phyloP scores from a whole-genome alignment of 2,329 filamentous ascomycete genomes.

The Colletotrichum gigasporum region DNA sequence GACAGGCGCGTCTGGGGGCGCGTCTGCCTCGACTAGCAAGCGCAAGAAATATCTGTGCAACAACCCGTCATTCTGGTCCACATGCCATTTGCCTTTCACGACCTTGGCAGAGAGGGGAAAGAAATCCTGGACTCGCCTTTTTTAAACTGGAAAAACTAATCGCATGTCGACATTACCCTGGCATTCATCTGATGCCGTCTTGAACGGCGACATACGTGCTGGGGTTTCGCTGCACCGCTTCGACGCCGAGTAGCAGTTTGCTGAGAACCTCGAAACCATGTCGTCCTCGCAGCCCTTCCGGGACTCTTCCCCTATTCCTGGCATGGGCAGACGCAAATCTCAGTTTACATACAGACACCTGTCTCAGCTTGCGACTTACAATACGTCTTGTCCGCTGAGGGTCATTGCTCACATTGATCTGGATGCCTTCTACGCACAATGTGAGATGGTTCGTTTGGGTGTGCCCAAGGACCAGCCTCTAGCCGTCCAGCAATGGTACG shows the following conservation, averaged over 20 bases:
- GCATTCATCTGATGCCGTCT: too few relatives aligned
- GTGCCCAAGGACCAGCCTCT: constrained; percentile 80
- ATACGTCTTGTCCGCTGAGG: constrained; percentile 79
- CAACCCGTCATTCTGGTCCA: background rate
- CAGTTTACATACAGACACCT: constrained; percentile 88
- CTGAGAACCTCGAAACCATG: constrained; percentile 17
- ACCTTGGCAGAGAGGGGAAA: too few relatives aligned
- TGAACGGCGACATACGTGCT: too few relatives aligned
- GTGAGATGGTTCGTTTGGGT: constrained; percentile 88
- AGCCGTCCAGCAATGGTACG: constrained; percentile 90
- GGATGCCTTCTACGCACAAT: constrained; percentile 98
- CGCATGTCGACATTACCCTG: too few relatives aligned
- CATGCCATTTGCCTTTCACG: background rate
- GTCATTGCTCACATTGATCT: constrained; percentile 93
- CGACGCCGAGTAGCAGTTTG: background rate
- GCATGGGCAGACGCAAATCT: constrained; percentile 53
- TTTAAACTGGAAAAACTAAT: too few relatives aligned
- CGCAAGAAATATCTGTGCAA: background rate
- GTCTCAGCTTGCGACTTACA: constrained; percentile 76
- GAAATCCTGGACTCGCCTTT: too few relatives aligned
- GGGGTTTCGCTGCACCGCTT: background rate
- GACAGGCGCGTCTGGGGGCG: constrained; percentile 20
- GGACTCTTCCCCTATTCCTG: constrained; percentile 26
- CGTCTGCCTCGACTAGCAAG: constrained; percentile 11
- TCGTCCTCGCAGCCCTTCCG: constrained; percentile 30